Conservation (phyloP, 495 filamentous ascomycete genomes). For the Letharia columbiana region DNA sequence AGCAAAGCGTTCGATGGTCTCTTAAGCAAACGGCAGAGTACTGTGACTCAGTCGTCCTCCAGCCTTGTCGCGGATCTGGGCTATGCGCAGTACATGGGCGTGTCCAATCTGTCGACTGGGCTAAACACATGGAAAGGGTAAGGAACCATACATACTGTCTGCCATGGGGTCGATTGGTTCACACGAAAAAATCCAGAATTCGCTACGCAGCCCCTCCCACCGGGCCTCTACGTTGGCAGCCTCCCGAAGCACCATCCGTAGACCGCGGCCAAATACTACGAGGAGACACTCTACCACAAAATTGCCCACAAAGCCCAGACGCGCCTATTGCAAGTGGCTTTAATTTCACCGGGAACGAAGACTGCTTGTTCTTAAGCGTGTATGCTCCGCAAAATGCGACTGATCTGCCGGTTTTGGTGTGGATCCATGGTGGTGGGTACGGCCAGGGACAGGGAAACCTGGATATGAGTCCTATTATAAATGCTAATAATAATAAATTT, state of each 20-base stretch:
- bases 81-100: constrained; percentile 24
- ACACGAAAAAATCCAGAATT: constrained; percentile 48
- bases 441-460: constrained; percentile 19
- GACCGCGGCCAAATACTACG: constrained; percentile 40
- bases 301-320: constrained; percentile 20
- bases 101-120: constrained; percentile 19
- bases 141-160: constrained; percentile 29
- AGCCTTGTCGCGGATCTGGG: constrained; percentile 21
- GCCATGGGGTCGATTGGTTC: not conserved
- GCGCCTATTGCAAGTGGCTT: constrained; percentile 30
- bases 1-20: constrained; percentile 10
- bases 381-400: constrained; percentile 37
- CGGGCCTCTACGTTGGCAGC: constrained; percentile 48
- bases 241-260: constrained; percentile 42
- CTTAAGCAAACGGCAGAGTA: constrained; percentile 17
- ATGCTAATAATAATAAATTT: constrained; percentile 19
- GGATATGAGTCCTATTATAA: constrained; percentile 23
- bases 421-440: constrained; percentile 56
- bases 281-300: constrained; percentile 11
- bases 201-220: constrained; percentile 51
- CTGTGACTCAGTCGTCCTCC: not conserved
- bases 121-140: constrained; percentile 44
- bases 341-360: constrained; percentile 49
- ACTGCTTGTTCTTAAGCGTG: constrained; percentile 52
- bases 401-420: constrained; percentile 48